Evolutionary conservation across 208 protist genomes (phyloP).

Genomic region (Acanthamoeba lenticulata): DNA sequence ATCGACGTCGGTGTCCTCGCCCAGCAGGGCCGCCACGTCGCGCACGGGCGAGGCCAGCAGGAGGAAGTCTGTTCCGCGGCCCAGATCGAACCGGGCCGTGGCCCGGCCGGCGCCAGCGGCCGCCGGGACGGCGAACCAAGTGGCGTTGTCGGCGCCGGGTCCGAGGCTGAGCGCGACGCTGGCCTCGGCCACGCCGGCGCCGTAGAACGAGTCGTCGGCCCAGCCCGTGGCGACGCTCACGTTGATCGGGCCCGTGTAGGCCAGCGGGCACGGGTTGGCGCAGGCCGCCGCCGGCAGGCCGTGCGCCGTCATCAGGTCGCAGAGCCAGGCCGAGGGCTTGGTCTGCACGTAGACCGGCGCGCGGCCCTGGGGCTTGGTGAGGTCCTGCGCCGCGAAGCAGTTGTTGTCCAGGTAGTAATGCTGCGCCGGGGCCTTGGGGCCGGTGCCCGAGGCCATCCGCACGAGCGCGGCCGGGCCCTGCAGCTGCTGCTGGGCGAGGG

Average conservation of each 20-base stretch:
- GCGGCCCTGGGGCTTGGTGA: background rate
- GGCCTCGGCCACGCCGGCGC: background rate
- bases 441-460: background rate
- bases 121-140: background rate
- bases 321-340: background rate
- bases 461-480: background rate
- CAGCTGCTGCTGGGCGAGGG: background rate
- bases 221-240: background rate
- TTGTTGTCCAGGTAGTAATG: constrained; percentile 6
- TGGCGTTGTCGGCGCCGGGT: background rate
- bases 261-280: background rate
- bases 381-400: background rate
- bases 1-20: background rate
- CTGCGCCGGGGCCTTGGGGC: background rate
- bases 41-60: background rate
- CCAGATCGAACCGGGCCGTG: background rate
- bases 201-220: constrained; percentile 4
- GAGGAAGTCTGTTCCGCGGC: background rate
- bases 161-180: background rate
- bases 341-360: background rate
- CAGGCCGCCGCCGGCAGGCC: background rate
- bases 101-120: background rate
- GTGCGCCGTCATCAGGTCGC: background rate
- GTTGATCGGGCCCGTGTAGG: background rate
- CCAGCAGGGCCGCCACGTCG: background rate